Conservation (phyloP, 306 rosid genomes). For the Ceratonia siliqua region DNA sequence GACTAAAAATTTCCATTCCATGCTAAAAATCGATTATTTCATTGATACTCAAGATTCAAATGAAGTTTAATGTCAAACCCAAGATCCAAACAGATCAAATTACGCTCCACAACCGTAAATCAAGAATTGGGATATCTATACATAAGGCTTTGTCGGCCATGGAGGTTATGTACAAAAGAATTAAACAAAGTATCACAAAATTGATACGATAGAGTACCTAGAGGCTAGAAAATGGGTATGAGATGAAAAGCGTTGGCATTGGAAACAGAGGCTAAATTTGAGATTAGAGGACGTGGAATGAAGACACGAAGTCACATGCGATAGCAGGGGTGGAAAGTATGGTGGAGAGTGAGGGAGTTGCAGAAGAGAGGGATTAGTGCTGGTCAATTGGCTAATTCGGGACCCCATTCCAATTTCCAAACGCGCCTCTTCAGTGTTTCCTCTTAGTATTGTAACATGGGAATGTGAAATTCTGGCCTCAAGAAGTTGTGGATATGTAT, state of each 20-base stretch:
- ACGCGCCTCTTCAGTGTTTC: too few relatives aligned
- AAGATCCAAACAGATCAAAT: constrained; percentile 42
- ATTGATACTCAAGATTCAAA: constrained; percentile 10
- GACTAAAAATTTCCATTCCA: constrained; percentile 59
- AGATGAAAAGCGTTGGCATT: neutral
- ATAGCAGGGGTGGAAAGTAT: neutral
- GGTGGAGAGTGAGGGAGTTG: neutral
- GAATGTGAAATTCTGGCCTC: too few relatives aligned
- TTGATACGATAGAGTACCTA: constrained; percentile 33
- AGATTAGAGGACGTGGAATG: neutral
- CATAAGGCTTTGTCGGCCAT: neutral
- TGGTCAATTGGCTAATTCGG: neutral
- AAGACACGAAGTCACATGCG: neutral
- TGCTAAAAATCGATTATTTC: constrained; percentile 17
- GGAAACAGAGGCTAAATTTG: constrained; percentile 7
- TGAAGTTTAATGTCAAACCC: neutral
- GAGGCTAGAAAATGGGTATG: constrained; percentile 19
- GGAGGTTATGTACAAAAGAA: constrained; percentile 7
- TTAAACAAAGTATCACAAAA: constrained; percentile 33
- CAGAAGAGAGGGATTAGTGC: neutral
- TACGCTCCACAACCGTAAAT: constrained; percentile 22
- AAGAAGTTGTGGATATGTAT: too few relatives aligned
- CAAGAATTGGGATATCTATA: constrained; percentile 1
- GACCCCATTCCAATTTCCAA: neutral
- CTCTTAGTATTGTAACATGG: too few relatives aligned